These are phyloP conservation scores for Solanum appendiculatum DNA, from an alignment of 257 asterid genomes.

Conservation along the genomic window DNA sequence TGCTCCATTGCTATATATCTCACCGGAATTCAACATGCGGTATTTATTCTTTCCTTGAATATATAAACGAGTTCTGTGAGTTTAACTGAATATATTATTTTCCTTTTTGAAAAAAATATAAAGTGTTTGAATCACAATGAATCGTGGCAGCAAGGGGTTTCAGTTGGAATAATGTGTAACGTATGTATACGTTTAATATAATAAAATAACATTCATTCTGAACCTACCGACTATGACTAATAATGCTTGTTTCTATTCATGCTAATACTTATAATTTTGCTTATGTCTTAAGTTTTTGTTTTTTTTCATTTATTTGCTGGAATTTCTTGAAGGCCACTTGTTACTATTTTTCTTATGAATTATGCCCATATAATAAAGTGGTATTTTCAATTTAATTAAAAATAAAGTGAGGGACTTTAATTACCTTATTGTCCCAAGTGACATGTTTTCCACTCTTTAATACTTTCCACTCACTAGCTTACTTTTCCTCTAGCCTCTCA, in stretches of 20 bases:
- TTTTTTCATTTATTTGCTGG: background rate
- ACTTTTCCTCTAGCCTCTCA: background rate
- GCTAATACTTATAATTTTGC: background rate
- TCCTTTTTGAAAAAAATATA: background rate
- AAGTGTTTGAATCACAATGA: background rate
- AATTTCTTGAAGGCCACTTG: background rate
- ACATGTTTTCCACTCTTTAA: background rate
- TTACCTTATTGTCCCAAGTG: background rate
- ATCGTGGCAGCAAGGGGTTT: background rate
- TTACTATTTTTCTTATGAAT: background rate
- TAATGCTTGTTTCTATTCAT: background rate
- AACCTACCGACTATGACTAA: background rate
- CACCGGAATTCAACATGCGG: conserved; percentile 82
- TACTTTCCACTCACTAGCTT: background rate
- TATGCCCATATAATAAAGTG: background rate
- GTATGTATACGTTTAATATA: background rate
- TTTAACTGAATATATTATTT: background rate
- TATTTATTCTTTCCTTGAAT: background rate
- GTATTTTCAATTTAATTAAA: background rate
- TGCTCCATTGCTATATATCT: conserved; percentile 86
- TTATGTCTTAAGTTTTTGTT: background rate
- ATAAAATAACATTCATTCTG: background rate
- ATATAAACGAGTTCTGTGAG: background rate
- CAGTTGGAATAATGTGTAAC: background rate
- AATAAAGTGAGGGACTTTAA: background rate